phyloP scores from a whole-genome alignment of 139 green algal species.

The Chlorella ohadii region DNA sequence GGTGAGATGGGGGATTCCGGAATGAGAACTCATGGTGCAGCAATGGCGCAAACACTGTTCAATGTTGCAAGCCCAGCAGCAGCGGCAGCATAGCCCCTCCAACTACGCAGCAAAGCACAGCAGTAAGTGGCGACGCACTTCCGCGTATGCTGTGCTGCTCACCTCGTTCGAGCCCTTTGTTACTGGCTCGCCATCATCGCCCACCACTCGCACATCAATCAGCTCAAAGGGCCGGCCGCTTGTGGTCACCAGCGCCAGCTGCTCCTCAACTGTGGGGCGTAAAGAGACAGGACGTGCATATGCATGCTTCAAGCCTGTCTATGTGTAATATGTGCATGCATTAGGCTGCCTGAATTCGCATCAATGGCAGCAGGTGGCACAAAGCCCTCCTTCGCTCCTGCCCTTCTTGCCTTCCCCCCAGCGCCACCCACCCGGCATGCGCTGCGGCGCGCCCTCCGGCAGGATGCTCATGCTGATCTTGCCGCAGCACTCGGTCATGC shows the following conservation, averaged over 20 bases:
- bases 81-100: not conserved
- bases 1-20: no score
- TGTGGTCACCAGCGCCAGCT: conserved; percentile 70
- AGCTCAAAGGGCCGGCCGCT: conserved; percentile 79
- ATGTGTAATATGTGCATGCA: no score
- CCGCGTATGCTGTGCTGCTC: not conserved
- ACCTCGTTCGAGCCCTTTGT: conserved; percentile 44
- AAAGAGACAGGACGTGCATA: no score
- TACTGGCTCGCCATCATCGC: conserved; percentile 54
- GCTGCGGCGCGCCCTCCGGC: conserved; percentile 7
- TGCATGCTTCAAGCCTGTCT: no score
- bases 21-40: no score
- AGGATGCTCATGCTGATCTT: conserved; percentile 95
- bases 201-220: conserved; percentile 74
- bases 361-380: no score
- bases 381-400: not conserved
- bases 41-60: no score
- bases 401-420: not conserved
- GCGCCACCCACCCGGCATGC: conserved; percentile 10
- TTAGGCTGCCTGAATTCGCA: no score
- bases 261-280: conserved; percentile 35
- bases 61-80: no score
- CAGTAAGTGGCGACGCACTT: no score
- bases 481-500: conserved; percentile 97
- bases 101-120: no score